Evolutionary conservation across 495 filamentous ascomycete species (phyloP).

Genomic region (Hyaloscypha hepaticicola): DNA sequence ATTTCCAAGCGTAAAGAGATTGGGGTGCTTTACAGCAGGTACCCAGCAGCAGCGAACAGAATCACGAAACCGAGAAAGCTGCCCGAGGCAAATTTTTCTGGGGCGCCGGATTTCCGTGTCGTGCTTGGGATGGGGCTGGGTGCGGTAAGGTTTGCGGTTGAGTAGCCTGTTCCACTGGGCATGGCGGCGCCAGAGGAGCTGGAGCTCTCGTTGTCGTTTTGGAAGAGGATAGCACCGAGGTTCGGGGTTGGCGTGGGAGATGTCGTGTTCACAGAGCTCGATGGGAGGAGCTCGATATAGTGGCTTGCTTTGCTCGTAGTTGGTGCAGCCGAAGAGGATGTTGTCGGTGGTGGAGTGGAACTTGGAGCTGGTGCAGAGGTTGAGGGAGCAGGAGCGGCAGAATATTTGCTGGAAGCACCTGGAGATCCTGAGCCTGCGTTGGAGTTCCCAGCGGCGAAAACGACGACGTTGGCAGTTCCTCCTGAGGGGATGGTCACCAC

Average conservation of each 20-base stretch:
- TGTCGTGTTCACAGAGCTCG: constrained; percentile 9
- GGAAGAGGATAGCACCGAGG: constrained; percentile 25
- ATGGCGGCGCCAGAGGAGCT: constrained; percentile 2
- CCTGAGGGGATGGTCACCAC: constrained; percentile 76
- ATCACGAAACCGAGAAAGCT: constrained; percentile 17
- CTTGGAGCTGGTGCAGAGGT: not conserved
- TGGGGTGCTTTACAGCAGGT: constrained; percentile 15
- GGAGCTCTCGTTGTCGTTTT: constrained; percentile 13
- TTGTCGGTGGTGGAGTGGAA: not conserved
- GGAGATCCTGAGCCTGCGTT: not conserved
- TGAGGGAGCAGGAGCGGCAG: constrained; percentile 9
- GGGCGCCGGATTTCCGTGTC: constrained; percentile 17
- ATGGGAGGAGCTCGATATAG: not conserved
- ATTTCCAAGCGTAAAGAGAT: not conserved
- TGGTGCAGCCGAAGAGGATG: not conserved
- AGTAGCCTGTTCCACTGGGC: not conserved
- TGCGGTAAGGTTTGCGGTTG: not conserved
- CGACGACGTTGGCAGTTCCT: constrained; percentile 64
- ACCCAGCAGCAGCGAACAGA: constrained; percentile 20
- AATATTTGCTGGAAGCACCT: constrained; percentile 15
- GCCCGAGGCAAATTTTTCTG: constrained; percentile 12
- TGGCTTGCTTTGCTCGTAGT: constrained; percentile 13
- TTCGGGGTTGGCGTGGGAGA: constrained; percentile 14
- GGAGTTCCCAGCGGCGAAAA: constrained; percentile 40
- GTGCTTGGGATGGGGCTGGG: constrained; percentile 5